phyloP scores from a whole-genome alignment of 2,329 filamentous ascomycete species.

The Beauveria sp. region DNA sequence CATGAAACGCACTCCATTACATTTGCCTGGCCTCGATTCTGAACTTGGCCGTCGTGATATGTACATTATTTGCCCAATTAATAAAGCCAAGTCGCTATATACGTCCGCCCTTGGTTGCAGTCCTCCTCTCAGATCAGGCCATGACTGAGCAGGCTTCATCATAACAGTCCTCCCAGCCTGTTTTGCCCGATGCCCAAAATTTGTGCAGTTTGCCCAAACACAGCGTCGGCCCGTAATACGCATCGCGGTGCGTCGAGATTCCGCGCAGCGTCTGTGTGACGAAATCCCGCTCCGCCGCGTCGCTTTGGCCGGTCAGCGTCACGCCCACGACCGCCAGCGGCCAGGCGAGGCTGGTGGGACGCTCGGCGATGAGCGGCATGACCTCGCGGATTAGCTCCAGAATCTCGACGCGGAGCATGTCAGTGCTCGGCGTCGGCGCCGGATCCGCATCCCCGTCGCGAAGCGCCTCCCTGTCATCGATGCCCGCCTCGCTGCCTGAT shows the following conservation, averaged over 20 bases:
- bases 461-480: not conserved
- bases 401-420: not conserved
- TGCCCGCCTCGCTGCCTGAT: not conserved
- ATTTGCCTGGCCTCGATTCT: not conserved
- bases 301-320: not conserved
- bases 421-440: not conserved
- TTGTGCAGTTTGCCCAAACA: not conserved
- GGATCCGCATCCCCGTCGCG: not conserved
- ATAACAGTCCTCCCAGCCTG: slow-evolving; percentile 5
- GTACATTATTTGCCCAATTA: not conserved
- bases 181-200: slow-evolving; percentile 2
- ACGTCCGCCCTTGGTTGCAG: not conserved
- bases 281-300: not conserved
- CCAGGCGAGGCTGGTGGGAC: not conserved
- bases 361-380: not conserved
- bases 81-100: not conserved
- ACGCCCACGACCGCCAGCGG: slow-evolving; percentile 2
- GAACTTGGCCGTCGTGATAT: not conserved
- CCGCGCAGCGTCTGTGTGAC: not conserved
- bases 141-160: slow-evolving; percentile 3
- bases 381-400: not conserved
- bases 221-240: slow-evolving; percentile 2
- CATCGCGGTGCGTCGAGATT: not conserved
- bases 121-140: not conserved
- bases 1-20: not conserved